Percentiles rank a stretch among this genome's conserved stretches.
Evolutionary conservation across 169 alveolate genomes (phyloP).

Genomic region (Cryptosporidium andersoni): DNA sequence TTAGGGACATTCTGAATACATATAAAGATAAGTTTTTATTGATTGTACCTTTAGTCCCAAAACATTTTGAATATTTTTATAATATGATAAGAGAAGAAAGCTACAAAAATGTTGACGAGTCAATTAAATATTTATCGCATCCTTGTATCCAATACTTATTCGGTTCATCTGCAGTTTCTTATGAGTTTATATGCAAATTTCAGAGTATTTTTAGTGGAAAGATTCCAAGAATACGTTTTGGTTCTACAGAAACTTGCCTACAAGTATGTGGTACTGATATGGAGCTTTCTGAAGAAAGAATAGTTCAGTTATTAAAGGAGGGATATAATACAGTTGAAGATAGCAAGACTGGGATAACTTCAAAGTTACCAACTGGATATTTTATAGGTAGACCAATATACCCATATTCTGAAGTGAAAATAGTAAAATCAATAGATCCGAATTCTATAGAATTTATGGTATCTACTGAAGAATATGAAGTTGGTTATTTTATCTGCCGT

Average conservation of each 20-base stretch:
- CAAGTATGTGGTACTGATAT: slow-evolving; percentile 71
- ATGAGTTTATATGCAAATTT: slow-evolving; percentile 17
- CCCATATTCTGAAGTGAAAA: slow-evolving; percentile 67
- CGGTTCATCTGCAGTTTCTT: slow-evolving; percentile 69
- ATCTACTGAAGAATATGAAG: slow-evolving; percentile 71
- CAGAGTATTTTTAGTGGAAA: slow-evolving; percentile 61
- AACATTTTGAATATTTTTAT: slow-evolving; percentile 50
- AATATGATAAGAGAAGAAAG: slow-evolving; percentile 14
- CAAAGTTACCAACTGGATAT: slow-evolving; percentile 42
- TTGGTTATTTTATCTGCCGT: slow-evolving; percentile 73
- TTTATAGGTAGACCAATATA: slow-evolving; percentile 75
- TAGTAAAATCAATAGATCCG: slow-evolving; percentile 71
- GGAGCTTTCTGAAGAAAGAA: neutral
- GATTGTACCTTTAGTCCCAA: slow-evolving; percentile 57
- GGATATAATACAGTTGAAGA: slow-evolving; percentile 2
- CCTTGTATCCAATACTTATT: slow-evolving; percentile 43
- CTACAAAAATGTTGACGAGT: slow-evolving; percentile 8
- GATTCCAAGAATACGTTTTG: slow-evolving; percentile 75
- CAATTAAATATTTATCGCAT: slow-evolving; percentile 20
- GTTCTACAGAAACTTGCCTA: slow-evolving; percentile 77
- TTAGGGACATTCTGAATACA: neutral
- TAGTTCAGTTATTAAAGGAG: neutral
- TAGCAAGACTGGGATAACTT: neutral
- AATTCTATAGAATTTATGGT: slow-evolving; percentile 44
- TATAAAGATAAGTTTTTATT: slow-evolving; percentile 1